Conservation (phyloP, 257 asterid genomes). For the Eucommia ulmoides region DNA sequence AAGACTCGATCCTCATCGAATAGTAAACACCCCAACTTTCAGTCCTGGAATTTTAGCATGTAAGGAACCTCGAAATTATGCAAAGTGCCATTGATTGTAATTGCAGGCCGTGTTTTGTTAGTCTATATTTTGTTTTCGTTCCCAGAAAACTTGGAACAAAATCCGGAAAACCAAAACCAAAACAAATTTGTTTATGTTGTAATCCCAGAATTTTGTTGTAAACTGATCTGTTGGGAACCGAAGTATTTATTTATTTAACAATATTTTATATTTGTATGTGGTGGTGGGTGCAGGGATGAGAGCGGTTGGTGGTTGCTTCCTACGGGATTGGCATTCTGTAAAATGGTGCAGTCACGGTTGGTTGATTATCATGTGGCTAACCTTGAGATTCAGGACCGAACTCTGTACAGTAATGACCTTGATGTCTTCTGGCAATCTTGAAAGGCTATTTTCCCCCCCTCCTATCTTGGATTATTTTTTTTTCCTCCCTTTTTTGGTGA, state of each 20-base stretch:
- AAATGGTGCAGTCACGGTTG: slow-evolving; percentile 53
- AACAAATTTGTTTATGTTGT: background rate
- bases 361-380: slow-evolving; percentile 77
- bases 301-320: slow-evolving; percentile 95
- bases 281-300: slow-evolving; percentile 50
- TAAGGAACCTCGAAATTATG: slow-evolving; percentile 22
- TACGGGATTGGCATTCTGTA: slow-evolving; percentile 47
- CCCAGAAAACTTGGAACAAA: too few relatives aligned
- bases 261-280: slow-evolving; percentile 5
- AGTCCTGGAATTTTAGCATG: slow-evolving; percentile 70
- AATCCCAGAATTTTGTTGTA: background rate
- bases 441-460: too few relatives aligned
- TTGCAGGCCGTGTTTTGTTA: background rate
- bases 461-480: background rate
- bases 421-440: slow-evolving; percentile 70
- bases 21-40: slow-evolving; percentile 31
- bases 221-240: background rate
- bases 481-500: background rate
- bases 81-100: background rate
- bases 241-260: background rate
- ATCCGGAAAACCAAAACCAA: too few relatives aligned
- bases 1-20: slow-evolving; percentile 43
- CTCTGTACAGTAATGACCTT: slow-evolving; percentile 66
- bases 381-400: slow-evolving; percentile 84
- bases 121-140: background rate